Base-by-base conservation (phyloP, 768 basidiomycete genomes). In the Russula compacta region DNA sequence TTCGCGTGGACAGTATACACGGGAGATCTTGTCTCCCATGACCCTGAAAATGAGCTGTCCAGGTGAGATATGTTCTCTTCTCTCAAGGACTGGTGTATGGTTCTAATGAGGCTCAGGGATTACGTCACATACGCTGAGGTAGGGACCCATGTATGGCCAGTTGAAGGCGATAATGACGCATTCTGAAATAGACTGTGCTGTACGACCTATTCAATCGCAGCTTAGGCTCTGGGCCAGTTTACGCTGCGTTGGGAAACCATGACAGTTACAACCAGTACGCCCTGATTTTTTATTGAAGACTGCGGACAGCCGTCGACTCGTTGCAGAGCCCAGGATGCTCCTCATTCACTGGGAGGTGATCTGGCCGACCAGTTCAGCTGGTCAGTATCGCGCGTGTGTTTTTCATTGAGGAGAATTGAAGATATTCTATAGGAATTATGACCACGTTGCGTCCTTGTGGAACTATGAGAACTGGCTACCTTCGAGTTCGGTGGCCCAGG, bases 221-320 rank as follows among this genome's bases (percentile, higher is more conserved):
- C 66, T 76, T 89, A 35, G 82, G 82, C 15, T 75, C 79, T 14
- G 85, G 86, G 0, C 86, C 88, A n/a, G 79, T 89, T 3, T 91
- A 89, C 64, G 82, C 85, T 33, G 81, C 84, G 0, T 73, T 90
- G 9, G 88, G 88, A 9, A 91, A 91, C 69, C 88, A 91, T 66
- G 88, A 91, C 69, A 83, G 78, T 44, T 87, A 84, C 69, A 83
- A 84, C 65, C 78, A 82, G 83, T 86, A 62, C 35, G 80, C 67
- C 9, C 24, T 36, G 33, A 29, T 21, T 53, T 39, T 29, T 24
- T 3, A 2, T 21, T 6, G 33, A 21, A n/a, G 40, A 38, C 5
- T 36, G 19, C 14, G 12, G 36, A 19, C 46, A 49, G 14, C 42
- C 24, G 6, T 49, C 58, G 15, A 29, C 59, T 5, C 46, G 8